phyloP scores from a whole-genome alignment of 2,329 filamentous ascomycete species.

The Colletotrichum sp. region DNA sequence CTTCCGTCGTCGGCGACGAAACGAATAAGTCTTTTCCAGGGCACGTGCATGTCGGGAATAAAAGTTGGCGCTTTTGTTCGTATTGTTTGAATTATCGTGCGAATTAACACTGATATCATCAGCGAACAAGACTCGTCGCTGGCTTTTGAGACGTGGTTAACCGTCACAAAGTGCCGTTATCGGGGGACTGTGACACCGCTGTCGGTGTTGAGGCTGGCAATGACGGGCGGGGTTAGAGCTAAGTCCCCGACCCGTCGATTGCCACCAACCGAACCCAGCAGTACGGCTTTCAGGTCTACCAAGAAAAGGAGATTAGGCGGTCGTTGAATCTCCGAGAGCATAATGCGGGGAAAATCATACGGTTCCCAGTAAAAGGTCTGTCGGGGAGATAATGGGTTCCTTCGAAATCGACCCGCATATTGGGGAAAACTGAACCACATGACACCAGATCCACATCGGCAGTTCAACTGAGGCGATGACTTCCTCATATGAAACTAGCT shows the following conservation, averaged over 20 bases:
- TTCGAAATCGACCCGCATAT: background rate
- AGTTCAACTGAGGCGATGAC: background rate
- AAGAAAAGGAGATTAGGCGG: background rate
- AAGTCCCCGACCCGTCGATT: background rate
- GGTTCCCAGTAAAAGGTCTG: background rate
- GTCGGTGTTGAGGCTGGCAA: background rate
- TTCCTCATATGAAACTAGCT: background rate
- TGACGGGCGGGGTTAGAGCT: background rate
- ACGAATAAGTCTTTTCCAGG: conserved; percentile 59
- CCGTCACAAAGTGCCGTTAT: background rate
- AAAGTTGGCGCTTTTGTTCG: conserved; percentile 24
- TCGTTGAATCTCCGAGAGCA: background rate
- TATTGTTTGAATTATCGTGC: background rate
- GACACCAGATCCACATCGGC: background rate
- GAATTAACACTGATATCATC: accelerated
- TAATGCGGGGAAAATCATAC: background rate
- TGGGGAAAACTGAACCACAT: background rate
- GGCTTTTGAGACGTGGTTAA: background rate
- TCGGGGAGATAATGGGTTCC: background rate
- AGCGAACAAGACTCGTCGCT: background rate
- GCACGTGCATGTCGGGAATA: conserved; percentile 29
- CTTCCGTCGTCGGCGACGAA: conserved; percentile 57
- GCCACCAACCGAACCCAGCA: background rate
- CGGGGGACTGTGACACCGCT: background rate
- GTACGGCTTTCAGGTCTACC: background rate